phyloP scores from a whole-genome alignment of 345 rosid species.

The Salix koriyanagi region DNA sequence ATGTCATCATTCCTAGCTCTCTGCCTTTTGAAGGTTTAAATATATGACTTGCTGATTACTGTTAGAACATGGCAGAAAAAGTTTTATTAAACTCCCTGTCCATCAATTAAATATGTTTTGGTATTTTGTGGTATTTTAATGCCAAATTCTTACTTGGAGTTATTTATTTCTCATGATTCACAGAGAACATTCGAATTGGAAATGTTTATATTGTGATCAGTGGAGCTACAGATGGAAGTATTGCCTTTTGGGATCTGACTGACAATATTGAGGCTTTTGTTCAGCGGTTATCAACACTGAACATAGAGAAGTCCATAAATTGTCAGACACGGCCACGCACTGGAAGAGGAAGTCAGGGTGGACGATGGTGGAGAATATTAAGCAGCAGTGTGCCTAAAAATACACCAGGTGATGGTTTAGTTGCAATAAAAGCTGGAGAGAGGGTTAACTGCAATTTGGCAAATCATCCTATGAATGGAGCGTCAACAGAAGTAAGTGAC shows the following conservation, averaged over 20 bases:
- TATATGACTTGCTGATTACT: not conserved
- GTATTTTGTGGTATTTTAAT: not conserved
- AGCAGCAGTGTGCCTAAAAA: conserved; percentile 25
- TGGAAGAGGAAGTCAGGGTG: conserved; percentile 97
- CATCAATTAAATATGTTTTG: not conserved
- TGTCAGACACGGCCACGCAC: conserved; percentile 77
- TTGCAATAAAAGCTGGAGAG: conserved; percentile 17
- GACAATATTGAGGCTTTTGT: conserved; percentile 62
- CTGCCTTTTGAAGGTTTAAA: conserved; percentile 47
- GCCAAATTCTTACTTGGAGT: not conserved
- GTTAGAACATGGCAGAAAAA: not conserved
- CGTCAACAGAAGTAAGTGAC: conserved; percentile 7
- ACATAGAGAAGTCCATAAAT: conserved; percentile 51
- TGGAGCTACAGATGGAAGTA: conserved; percentile 96
- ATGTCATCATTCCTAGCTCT: conserved; percentile 45
- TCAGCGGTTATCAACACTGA: conserved; percentile 44
- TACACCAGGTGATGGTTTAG: conserved; percentile 19
- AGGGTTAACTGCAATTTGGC: conserved; percentile 8
- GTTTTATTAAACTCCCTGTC: not conserved
- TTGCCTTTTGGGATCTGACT: conserved; percentile 84
- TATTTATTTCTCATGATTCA: conserved; percentile 14
- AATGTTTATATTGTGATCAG: conserved; percentile 56
- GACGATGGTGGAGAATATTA: conserved; percentile 69
- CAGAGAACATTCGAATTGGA: conserved; percentile 44
- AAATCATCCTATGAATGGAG: conserved; percentile 10